A percentile compares a stretch with the other conserved stretches of the same genome.
These are phyloP conservation scores for Fraxinus paxiana DNA, from an alignment of 305 asterid genomes.

Conservation along the genomic window DNA sequence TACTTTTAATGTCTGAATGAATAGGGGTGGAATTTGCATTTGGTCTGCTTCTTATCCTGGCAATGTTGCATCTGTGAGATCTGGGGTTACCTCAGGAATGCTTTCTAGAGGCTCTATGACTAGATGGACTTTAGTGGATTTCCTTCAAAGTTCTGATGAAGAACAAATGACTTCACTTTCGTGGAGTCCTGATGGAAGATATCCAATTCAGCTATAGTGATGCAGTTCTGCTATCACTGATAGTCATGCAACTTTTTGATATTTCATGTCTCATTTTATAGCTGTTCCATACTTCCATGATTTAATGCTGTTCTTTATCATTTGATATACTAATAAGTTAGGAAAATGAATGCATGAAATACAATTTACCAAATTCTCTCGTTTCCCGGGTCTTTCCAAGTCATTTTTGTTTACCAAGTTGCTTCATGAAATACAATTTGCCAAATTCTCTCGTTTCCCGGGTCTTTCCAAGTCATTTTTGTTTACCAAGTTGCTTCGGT, in stretches of 20 bases:
- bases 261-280: constrained; percentile 4
- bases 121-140: constrained; percentile 83
- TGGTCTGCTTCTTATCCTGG: constrained; percentile 94
- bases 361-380: neutral
- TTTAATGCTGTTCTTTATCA: constrained; percentile 12
- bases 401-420: neutral
- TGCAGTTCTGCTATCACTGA: constrained; percentile 2
- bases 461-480: neutral
- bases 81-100: constrained; percentile 60
- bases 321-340: constrained; percentile 11
- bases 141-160: constrained; percentile 64
- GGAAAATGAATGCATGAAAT: neutral
- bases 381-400: too few species aligned
- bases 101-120: constrained; percentile 71
- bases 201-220: constrained; percentile 40
- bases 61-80: constrained; percentile 70
- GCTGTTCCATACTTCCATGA: constrained; percentile 1
- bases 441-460: too few species aligned
- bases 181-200: constrained; percentile 98
- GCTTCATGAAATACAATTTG: neutral
- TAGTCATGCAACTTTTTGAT: constrained; percentile 7
- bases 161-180: constrained; percentile 81
- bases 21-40: constrained; percentile 88
- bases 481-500: neutral
- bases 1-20: constrained; percentile 23